Evolutionary conservation across 306 rosid genomes (phyloP).

Genomic region (Betula pendula): DNA sequence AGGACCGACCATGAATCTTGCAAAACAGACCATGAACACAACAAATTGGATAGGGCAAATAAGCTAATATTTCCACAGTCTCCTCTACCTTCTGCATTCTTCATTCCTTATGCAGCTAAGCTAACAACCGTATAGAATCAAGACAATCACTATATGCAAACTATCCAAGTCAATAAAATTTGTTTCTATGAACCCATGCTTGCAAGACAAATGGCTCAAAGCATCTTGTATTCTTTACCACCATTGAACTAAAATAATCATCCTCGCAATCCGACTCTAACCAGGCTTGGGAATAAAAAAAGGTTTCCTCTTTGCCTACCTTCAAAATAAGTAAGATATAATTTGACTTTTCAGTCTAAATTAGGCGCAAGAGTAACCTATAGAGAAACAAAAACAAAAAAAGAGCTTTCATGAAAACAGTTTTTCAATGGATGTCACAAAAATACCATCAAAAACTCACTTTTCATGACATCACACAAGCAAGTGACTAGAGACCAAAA

Average conservation of each 20-base stretch:
- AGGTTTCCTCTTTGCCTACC: slow-evolving; percentile 82
- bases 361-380: neutral
- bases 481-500: too few relatives aligned
- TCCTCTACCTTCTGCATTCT: slow-evolving; percentile 10
- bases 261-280: slow-evolving; percentile 90
- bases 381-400: neutral
- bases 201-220: slow-evolving; percentile 26
- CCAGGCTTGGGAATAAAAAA: slow-evolving; percentile 82
- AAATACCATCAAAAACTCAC: neutral
- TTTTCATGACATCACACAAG: neutral
- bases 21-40: slow-evolving; percentile 12
- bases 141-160: neutral
- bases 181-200: slow-evolving; percentile 4
- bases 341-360: slow-evolving; percentile 10
- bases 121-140: neutral
- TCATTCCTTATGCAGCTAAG: neutral
- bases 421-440: neutral
- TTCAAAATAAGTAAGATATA: slow-evolving; percentile 27
- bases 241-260: slow-evolving; percentile 89
- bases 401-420: neutral
- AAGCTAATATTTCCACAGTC: neutral
- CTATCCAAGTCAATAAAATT: neutral
- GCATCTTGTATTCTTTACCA: slow-evolving; percentile 62
- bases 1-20: too few relatives aligned
- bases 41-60: slow-evolving; percentile 2